Conservation (phyloP, 805 yeast genomes). For the Saccharomycopsis babjevae region DNA sequence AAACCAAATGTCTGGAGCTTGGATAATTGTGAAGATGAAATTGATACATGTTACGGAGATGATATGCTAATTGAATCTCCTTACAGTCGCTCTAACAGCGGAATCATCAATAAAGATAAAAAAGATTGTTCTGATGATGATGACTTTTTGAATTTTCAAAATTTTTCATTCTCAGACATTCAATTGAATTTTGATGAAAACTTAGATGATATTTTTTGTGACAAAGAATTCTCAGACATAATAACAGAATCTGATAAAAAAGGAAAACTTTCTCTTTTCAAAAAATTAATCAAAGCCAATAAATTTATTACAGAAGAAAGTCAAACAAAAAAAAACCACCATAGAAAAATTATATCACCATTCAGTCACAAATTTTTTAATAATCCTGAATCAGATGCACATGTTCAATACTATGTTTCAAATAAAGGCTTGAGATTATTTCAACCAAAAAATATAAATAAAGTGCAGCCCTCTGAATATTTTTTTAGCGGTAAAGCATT, state of each 20-base stretch:
- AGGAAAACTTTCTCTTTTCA: neutral
- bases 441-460: conserved; percentile 29
- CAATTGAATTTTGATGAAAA: conserved; percentile 13
- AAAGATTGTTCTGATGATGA: conserved; percentile 21
- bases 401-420: conserved; percentile 68
- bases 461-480: conserved; percentile 16
- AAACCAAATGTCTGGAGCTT: conserved; percentile 65
- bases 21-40: conserved; percentile 37
- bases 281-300: neutral
- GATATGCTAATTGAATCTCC: neutral
- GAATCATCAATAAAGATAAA: neutral
- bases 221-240: neutral
- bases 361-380: conserved; percentile 69
- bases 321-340: neutral
- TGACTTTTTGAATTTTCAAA: conserved; percentile 22
- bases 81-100: conserved; percentile 20
- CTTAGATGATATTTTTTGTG: neutral
- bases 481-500: conserved; percentile 67
- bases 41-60: conserved; percentile 17
- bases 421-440: conserved; percentile 54
- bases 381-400: conserved; percentile 81
- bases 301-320: neutral
- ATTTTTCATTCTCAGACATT: conserved; percentile 9
- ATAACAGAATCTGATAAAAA: neutral
- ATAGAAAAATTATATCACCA: conserved; percentile 36